These are phyloP conservation scores for Russula sp. DNA, from an alignment of 768 basidiomycete species.

Conservation along the genomic window DNA sequence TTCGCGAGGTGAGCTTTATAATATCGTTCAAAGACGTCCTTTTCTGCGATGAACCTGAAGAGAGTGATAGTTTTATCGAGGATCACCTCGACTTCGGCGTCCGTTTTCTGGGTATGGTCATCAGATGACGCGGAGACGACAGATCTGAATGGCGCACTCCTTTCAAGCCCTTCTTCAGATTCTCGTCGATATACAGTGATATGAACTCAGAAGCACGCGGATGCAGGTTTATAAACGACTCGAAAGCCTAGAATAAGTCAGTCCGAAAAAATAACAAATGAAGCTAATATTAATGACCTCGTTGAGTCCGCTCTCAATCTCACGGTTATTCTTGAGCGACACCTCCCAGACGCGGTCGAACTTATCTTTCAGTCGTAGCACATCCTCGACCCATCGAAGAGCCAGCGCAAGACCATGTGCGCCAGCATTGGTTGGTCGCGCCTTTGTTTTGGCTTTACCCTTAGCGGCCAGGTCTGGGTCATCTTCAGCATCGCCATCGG, in stretches of 20 bases:
- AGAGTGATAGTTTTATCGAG: constrained; percentile 95
- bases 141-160: constrained; percentile 51
- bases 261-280: neutral
- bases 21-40: constrained; percentile 96
- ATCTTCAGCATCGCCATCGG: constrained; percentile 32
- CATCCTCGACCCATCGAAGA: constrained; percentile 89
- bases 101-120: constrained; percentile 71
- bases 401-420: constrained; percentile 55
- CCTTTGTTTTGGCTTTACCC: constrained; percentile 50
- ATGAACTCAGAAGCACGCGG: constrained; percentile 89
- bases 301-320: constrained; percentile 74
- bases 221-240: constrained; percentile 84
- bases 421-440: constrained; percentile 33
- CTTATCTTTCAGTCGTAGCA: constrained; percentile 86
- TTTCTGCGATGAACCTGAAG: constrained; percentile 90
- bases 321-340: constrained; percentile 67
- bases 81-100: constrained; percentile 80
- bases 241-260: constrained; percentile 64
- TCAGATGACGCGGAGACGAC: constrained; percentile 1
- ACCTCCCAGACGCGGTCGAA: constrained; percentile 71
- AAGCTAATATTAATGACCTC: constrained; percentile 46
- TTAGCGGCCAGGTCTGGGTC: constrained; percentile 34
- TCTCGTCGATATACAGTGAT: constrained; percentile 94
- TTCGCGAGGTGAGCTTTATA: constrained; percentile 96
- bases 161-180: constrained; percentile 90